These are phyloP conservation scores for Zygosaccharomyces sapae DNA, from an alignment of 1,139 yeast genomes.

Conservation along the genomic window DNA sequence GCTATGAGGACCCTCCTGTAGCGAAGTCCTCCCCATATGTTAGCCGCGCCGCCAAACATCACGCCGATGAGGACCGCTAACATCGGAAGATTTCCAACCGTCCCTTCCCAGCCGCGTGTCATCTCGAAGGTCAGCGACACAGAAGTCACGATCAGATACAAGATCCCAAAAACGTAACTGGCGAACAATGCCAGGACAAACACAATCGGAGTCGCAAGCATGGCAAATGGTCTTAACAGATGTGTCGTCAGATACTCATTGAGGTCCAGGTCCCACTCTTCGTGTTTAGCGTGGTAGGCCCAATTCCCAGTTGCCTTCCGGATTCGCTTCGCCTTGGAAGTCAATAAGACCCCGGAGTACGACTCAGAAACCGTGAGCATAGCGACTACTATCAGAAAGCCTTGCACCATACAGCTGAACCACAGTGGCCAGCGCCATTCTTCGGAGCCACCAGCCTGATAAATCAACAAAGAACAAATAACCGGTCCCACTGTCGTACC, in stretches of 20 bases:
- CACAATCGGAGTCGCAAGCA: conserved; percentile 46
- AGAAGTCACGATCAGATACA: conserved; percentile 42
- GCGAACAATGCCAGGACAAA: conserved; percentile 43
- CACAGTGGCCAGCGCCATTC: conserved; percentile 46
- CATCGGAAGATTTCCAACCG: conserved; percentile 53
- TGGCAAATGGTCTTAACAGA: conserved; percentile 42
- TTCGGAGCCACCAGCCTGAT: conserved; percentile 42
- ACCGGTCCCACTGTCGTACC: conserved; percentile 56
- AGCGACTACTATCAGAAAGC: conserved; percentile 30
- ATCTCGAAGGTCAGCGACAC: conserved; percentile 37
- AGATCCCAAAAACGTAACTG: conserved; percentile 45
- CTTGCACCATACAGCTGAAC: conserved; percentile 32
- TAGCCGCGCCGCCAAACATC: conserved; percentile 46
- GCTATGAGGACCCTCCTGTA: conserved; percentile 35
- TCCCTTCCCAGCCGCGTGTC: conserved; percentile 39
- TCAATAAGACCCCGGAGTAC: conserved; percentile 38
- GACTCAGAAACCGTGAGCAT: conserved; percentile 34
- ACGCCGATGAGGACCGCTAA: conserved; percentile 56
- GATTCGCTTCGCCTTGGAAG: conserved; percentile 38
- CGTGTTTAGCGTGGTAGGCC: conserved; percentile 43
- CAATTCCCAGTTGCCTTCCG: conserved; percentile 39
- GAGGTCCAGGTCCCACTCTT: conserved; percentile 40
- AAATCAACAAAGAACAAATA: conserved; percentile 45
- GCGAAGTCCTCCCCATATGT: conserved; percentile 36
- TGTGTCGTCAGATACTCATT: conserved; percentile 41